Base-by-base conservation (phyloP, 495 filamentous ascomycete genomes). In the Penicillium macrosclerotiorum region DNA sequence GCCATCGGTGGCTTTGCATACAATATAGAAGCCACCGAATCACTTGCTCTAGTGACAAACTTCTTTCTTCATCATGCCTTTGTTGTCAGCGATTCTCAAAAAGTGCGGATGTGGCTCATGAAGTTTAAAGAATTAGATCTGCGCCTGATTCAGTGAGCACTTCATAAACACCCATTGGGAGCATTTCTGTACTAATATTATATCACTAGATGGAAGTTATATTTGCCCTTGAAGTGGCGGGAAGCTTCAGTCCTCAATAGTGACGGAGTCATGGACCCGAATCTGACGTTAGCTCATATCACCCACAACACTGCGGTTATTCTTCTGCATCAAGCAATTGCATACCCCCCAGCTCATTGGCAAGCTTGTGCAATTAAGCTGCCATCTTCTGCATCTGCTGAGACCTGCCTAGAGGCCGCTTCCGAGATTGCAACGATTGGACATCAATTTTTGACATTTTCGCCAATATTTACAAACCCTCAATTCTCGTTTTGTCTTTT, bases 21-120 rank as follows among this genome's bases (percentile, higher is more conserved):
- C 20, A 38, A 32, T 36, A 44, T 45, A 30, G 67, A 72, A 34
- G 65, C 69, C 9, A 53, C 44, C 6, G 50, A 53, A 11, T 33
- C 33, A 17, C 45, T 53, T 7, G 35, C 25, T 3, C 26, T 27
- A 8, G 50, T 53, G 2, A 34, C 45, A 4, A 39, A 37, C 26
- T 53, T 48, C 27, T 48, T 53, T 11, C 50, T 53, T 13, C 45
- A 44, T 14, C 50, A 48, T 18, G 29, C 33, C 0, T 31, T 53
- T 6, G 49, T 68, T 22, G 58, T 65, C 12, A 37, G 37, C 7
- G 52, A 68, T 43, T 20, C 44, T 1, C 42, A 60, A n/a, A 54
- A 69, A 30, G 57, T 64, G 11, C 47, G 49, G 16, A 57, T 42
- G 27, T 72, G 67, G 67, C 43, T 72, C 2, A 68, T 58, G 27